Percentiles rank a stretch among this genome's conserved stretches.
These are phyloP conservation scores for Paxillus involutus DNA, from an alignment of 768 basidiomycete genomes.

Conservation along the genomic window DNA sequence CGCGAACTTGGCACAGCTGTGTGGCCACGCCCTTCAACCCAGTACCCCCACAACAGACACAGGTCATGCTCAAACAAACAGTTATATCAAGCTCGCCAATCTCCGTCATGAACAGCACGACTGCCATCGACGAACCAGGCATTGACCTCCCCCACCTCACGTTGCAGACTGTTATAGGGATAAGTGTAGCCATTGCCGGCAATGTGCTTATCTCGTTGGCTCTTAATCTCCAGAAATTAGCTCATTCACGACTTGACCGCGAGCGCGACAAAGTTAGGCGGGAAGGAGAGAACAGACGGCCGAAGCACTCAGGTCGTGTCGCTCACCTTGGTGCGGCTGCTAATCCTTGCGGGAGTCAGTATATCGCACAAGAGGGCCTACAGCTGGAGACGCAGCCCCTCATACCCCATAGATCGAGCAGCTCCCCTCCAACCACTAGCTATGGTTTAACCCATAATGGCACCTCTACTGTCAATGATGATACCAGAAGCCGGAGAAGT, in stretches of 20 bases:
- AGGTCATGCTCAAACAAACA: background rate
- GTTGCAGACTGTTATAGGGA: constrained; percentile 66
- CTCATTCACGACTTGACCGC: constrained; percentile 68
- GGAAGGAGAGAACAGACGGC: constrained; percentile 15
- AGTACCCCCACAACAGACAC: background rate
- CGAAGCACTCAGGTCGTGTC: background rate
- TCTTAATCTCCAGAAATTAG: constrained; percentile 90
- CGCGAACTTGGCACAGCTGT: too few species aligned
- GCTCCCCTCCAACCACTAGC: constrained; percentile 12
- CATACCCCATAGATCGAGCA: constrained; percentile 24
- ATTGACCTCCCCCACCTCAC: constrained; percentile 57
- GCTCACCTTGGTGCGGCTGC: background rate
- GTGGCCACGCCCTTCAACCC: background rate
- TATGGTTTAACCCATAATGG: constrained; percentile 18
- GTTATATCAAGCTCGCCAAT: constrained; percentile 9
- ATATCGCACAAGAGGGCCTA: constrained; percentile 5
- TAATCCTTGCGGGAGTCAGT: constrained; percentile 7
- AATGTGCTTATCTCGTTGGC: constrained; percentile 90
- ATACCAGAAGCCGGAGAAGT: constrained; percentile 28
- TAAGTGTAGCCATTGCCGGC: constrained; percentile 77
- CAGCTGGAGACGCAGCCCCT: constrained; percentile 29
- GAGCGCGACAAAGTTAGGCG: constrained; percentile 22
- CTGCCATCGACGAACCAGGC: constrained; percentile 12
- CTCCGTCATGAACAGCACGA: background rate
- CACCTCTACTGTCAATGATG: constrained; percentile 16